A percentile compares a stretch with the other conserved stretches of the same genome.
Evolutionary conservation across 176 grass and related monocot genomes (phyloP).

Genomic region (Alopecurus myosuroides): DNA sequence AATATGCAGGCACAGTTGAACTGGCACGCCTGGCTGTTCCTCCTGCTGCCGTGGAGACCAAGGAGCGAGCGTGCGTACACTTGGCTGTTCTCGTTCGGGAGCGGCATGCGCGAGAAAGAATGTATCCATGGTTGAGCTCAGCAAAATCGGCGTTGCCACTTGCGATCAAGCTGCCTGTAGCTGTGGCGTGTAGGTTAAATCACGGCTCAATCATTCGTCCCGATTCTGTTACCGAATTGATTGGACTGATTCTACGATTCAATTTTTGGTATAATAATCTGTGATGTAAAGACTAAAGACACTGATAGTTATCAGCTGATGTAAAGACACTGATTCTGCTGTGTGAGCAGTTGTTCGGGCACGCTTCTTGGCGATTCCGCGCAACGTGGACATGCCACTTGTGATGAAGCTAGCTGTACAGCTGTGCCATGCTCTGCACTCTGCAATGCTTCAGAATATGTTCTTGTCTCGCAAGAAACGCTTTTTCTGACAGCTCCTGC

Average conservation of each 20-base stretch:
- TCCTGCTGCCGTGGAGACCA: not conserved
- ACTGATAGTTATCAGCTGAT: too few relatives aligned
- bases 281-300: too few relatives aligned
- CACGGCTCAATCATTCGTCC: too few relatives aligned
- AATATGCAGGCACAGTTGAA: not conserved
- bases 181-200: too few relatives aligned
- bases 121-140: not conserved
- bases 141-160: too few relatives aligned
- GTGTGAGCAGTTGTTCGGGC: not conserved
- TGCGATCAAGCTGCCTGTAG: too few relatives aligned
- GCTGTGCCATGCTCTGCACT: too few relatives aligned
- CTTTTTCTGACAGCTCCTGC: not conserved
- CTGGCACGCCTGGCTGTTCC: not conserved
- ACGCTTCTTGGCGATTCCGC: not conserved
- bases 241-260: too few relatives aligned
- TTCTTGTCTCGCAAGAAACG: not conserved
- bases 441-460: not conserved
- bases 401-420: not conserved
- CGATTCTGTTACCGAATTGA: too few relatives aligned
- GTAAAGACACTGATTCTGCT: too few relatives aligned
- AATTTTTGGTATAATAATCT: too few relatives aligned
- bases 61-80: not conserved
- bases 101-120: not conserved
- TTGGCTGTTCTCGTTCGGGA: not conserved
- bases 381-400: not conserved